Base-by-base conservation (phyloP, 202 grass and related monocot genomes). In the Digitaria exilis region DNA sequence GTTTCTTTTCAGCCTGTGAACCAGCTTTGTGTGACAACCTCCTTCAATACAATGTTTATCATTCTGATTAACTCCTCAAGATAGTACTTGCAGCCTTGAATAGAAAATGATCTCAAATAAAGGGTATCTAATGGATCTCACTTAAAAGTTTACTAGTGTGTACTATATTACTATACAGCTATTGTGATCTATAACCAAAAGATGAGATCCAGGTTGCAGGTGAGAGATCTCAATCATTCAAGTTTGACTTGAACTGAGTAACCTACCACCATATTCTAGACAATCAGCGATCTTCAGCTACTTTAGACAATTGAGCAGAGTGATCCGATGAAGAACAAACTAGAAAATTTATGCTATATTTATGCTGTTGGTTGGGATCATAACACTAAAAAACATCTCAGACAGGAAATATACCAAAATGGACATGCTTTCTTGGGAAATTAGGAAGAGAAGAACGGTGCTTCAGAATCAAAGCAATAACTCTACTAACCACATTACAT, bases 401-500 rank as follows among this genome's bases (percentile, higher is more conserved):
- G 16, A 32, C 63, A 46, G 7, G 39, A 44, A 14, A 32, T 43
- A 32, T 2, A 65, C 19, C 17, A 41, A 17, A 75, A 7, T 50
- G 10, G 26, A n/a, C 66, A 76, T 7, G 68, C 7, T 84, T 68
- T 79, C 22, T 29, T 63, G 2, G 48, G 18, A 50, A 84, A 51
- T 29, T 52, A 84, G 55, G 18, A 76, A 34, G 57, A 80, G 69
- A 71, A n/a, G 7, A 76, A 83, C 67, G 48, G 39, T 57, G 58
- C 8, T 75, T 28, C 34, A 70, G 52, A 54, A 16, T 42, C 45
- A 31, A 83, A 85, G 59, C 8, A 84, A 77, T 16, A 83, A 79
- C 10, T 83, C 8, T 76, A 68, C 10, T 7, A 51, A 84, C 5
- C 19, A 59, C 30, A 73, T 2, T 18, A 83, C 65, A 49, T 37